These are phyloP conservation scores for Aegilops sharonensis DNA, from an alignment of 176 grass and related monocot species.

Conservation along the genomic window DNA sequence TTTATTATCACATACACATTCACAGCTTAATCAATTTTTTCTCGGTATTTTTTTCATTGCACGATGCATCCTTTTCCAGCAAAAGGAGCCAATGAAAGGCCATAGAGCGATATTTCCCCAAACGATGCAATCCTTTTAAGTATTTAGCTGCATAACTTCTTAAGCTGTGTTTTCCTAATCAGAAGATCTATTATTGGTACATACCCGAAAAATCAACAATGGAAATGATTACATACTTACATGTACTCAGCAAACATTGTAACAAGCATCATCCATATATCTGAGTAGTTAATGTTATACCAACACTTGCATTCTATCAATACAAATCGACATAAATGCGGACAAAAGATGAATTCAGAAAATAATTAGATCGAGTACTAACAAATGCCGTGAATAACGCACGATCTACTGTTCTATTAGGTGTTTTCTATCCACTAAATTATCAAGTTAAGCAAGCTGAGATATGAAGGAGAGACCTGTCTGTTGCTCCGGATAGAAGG, in stretches of 20 bases:
- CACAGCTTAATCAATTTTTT: background rate
- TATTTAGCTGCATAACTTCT: background rate
- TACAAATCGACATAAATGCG: background rate
- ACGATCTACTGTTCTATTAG: background rate
- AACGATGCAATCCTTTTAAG: background rate
- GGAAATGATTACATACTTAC: background rate
- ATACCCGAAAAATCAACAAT: background rate
- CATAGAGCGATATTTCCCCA: background rate
- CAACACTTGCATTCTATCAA: background rate
- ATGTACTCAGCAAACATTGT: slow-evolving; percentile 10
- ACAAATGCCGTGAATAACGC: background rate
- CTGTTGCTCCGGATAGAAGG: slow-evolving; percentile 30
- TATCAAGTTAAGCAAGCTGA: slow-evolving; percentile 1
- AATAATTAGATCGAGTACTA: background rate
- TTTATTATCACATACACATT: too few relatives aligned
- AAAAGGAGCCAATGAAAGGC: background rate
- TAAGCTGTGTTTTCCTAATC: background rate
- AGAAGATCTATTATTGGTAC: background rate
- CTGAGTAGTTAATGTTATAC: background rate
- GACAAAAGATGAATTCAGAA: background rate
- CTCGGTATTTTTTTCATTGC: background rate
- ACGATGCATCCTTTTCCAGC: background rate
- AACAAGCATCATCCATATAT: background rate
- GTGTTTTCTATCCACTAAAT: background rate
- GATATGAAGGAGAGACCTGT: slow-evolving; percentile 42